Evolutionary conservation across 352 stramenopile species (phyloP).

Genomic region (Achlya hypogyna): DNA sequence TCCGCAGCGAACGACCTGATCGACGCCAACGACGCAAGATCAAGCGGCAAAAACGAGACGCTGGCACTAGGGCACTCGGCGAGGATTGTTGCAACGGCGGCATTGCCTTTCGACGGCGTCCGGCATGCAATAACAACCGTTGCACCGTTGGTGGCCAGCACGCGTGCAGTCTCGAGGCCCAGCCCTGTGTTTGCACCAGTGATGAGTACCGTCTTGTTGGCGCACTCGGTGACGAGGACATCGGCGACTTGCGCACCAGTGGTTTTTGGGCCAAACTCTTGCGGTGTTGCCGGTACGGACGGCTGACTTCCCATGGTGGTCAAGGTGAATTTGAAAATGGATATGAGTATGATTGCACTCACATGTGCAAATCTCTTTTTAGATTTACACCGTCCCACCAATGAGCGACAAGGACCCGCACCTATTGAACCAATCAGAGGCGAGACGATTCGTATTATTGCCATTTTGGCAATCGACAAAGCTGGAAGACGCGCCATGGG

Average conservation of each 20-base stretch:
- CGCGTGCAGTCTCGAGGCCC: conserved; percentile 58
- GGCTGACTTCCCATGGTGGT: neutral
- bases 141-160: conserved; percentile 44
- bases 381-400: no score
- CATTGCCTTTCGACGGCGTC: neutral
- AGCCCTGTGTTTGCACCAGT: conserved; percentile 82
- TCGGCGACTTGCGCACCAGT: neutral
- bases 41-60: conserved; percentile 31
- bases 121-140: conserved; percentile 39
- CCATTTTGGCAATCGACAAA: no score
- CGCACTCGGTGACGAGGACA: neutral
- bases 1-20: conserved; percentile 20
- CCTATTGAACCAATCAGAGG: no score
- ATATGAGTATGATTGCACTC: no score
- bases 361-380: no score
- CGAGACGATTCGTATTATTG: no score
- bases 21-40: conserved; percentile 24
- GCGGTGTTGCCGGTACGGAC: neutral
- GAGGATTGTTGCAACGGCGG: conserved; percentile 12
- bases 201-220: conserved; percentile 60
- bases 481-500: no score
- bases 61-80: neutral
- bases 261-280: neutral
- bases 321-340: no score
- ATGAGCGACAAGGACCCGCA: no score